Percentiles rank a stretch among this genome's conserved stretches.
These are phyloP conservation scores for Stenocarpella maydis DNA, from an alignment of 2,329 filamentous ascomycete species.

Conservation along the genomic window DNA sequence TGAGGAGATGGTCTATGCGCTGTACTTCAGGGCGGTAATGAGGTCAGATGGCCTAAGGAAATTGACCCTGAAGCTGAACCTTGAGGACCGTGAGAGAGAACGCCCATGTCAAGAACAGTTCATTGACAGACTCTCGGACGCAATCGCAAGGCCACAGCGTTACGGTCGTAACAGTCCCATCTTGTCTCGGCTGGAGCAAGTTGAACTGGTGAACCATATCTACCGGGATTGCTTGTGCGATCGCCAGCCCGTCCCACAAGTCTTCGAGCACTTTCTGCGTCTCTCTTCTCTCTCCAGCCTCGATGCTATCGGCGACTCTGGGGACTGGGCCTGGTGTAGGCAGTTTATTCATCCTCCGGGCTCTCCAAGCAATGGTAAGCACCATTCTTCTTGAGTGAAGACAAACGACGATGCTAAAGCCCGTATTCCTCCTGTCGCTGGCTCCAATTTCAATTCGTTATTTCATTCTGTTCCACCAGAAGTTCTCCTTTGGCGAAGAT, in stretches of 20 bases:
- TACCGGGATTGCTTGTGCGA: too few species aligned
- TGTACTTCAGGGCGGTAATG: not conserved
- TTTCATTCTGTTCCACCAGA: not conserved
- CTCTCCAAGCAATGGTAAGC: not conserved
- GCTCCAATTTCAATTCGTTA: not conserved
- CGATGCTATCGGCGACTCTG: not conserved
- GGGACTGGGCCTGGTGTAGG: not conserved
- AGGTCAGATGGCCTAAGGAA: not conserved
- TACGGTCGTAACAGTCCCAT: not conserved
- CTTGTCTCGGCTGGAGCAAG: not conserved
- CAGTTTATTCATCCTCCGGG: not conserved
- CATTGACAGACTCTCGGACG: not conserved
- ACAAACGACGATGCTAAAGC: too few species aligned
- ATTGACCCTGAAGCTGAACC: not conserved
- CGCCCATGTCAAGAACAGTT: rapidly evolving
- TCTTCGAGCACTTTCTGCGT: not conserved
- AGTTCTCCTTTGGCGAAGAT: not conserved
- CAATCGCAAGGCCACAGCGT: not conserved
- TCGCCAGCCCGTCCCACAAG: too few species aligned
- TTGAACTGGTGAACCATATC: not conserved
- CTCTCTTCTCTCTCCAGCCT: not conserved
- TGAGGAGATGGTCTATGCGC: not conserved
- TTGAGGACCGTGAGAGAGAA: too few species aligned
- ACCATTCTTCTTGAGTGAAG: too few species aligned
- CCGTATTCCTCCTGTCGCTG: too few species aligned